A percentile compares a stretch with the other conserved stretches of the same genome.
Evolutionary conservation across 345 rosid genomes (phyloP).

Genomic region (Eucalyptus marginata): DNA sequence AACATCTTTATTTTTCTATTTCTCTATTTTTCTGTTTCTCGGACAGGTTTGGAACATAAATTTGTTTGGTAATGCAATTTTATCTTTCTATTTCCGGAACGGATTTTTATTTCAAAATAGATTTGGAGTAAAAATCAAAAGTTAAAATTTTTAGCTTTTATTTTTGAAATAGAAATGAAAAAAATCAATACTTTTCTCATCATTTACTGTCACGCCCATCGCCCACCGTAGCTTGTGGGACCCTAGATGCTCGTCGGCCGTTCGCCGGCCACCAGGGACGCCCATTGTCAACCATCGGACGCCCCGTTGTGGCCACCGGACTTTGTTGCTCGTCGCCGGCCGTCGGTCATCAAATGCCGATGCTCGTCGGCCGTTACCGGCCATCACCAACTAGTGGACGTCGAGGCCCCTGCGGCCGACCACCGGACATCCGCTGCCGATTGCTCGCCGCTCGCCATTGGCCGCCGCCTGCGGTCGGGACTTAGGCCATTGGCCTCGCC

Average conservation of each 20-base stretch:
- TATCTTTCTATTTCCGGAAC: rapidly evolving
- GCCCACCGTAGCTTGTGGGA: rapidly evolving
- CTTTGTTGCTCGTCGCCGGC: no score
- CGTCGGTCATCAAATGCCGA: rapidly evolving
- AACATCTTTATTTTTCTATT: no score
- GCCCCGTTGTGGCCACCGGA: no score
- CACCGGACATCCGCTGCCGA: rapidly evolving
- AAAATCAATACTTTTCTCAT: no score
- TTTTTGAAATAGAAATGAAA: no score
- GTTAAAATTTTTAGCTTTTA: no score
- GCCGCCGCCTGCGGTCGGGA: rapidly evolving
- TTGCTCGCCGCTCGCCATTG: rapidly evolving
- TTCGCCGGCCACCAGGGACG: no score
- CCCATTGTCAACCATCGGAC: no score
- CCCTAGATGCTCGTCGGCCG: rapidly evolving
- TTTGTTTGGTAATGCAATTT: rapidly evolving
- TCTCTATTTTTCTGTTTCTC: rapidly evolving
- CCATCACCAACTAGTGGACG: rapidly evolving
- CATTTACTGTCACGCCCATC: rapidly evolving
- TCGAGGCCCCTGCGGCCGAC: rapidly evolving
- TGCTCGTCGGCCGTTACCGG: rapidly evolving
- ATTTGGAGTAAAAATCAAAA: no score
- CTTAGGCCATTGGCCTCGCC: rapidly evolving
- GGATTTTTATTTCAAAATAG: rapidly evolving
- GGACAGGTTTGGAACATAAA: rapidly evolving